A percentile compares a stretch with the other conserved stretches of the same genome.
Evolutionary conservation across 2,329 filamentous ascomycete genomes (phyloP).

Genomic region (Alternaria sp.): DNA sequence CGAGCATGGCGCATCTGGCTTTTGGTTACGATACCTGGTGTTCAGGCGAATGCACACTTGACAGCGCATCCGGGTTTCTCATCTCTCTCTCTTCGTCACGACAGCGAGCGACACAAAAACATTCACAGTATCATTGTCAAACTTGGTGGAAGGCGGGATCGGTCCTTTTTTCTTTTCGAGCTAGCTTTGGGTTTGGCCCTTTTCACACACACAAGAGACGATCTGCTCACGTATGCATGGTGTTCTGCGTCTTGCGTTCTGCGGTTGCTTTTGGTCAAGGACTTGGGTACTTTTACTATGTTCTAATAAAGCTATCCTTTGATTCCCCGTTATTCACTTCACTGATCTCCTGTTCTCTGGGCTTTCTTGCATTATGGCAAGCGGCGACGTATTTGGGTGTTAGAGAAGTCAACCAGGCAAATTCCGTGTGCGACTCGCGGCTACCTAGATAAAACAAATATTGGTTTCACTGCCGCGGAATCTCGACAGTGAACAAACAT

Average conservation of each 20-base stretch:
- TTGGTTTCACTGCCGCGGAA: neutral
- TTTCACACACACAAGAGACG: constrained; percentile 8
- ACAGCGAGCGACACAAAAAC: constrained; percentile 16
- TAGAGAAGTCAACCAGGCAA: neutral
- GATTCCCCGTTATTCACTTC: neutral
- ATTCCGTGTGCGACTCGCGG: neutral
- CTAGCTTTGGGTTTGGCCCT: neutral
- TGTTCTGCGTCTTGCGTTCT: constrained; percentile 17
- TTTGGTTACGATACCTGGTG: constrained; percentile 16
- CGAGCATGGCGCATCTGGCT: constrained; percentile 17
- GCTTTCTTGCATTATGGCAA: constrained; percentile 4
- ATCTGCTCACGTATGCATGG: constrained; percentile 18
- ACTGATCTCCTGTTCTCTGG: neutral
- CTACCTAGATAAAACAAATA: constrained; percentile 1
- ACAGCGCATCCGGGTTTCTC: constrained; percentile 11
- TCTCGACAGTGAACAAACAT: neutral
- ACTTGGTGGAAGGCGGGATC: constrained; percentile 3
- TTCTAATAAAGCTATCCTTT: constrained; percentile 11
- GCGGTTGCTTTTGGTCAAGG: neutral
- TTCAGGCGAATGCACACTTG: constrained; percentile 12
- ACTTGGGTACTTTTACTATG: constrained; percentile 3
- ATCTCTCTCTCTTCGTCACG: constrained; percentile 1
- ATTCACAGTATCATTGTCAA: constrained; percentile 6
- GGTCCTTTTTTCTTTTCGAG: neutral
- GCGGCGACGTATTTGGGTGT: constrained; percentile 1